Evolutionary conservation across 805 yeast genomes (phyloP).

Genomic region (Teunomyces pallodes): DNA sequence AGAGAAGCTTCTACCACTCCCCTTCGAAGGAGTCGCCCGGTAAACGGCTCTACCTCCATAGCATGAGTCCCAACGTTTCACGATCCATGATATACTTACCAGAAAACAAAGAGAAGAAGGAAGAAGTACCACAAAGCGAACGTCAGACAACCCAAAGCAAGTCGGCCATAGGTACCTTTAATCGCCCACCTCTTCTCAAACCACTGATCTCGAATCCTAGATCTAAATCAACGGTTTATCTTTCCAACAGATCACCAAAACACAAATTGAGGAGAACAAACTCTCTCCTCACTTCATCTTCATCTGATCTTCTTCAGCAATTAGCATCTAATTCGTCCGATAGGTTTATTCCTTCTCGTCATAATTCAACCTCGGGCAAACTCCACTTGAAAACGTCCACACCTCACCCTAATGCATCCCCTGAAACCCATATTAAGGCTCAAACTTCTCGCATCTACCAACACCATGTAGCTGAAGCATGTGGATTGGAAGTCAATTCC

Average conservation of each 20-base stretch:
- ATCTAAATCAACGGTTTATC: conserved; percentile 24
- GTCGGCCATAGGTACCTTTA: neutral
- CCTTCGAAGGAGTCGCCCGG: conserved; percentile 17
- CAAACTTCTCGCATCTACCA: conserved; percentile 61
- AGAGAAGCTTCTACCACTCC: conserved; percentile 7
- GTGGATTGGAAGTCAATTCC: conserved; percentile 81
- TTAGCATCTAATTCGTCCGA: conserved; percentile 25
- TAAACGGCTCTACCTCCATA: conserved; percentile 28
- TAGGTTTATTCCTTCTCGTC: conserved; percentile 44
- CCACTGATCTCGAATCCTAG: conserved; percentile 22
- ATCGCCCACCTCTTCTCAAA: conserved; percentile 8
- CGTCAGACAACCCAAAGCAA: neutral
- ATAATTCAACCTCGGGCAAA: conserved; percentile 39
- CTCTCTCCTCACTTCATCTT: conserved; percentile 27
- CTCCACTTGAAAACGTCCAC: conserved; percentile 28
- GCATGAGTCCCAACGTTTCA: conserved; percentile 37
- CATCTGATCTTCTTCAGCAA: conserved; percentile 26
- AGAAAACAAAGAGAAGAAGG: neutral
- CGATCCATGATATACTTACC: conserved; percentile 23
- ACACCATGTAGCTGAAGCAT: conserved; percentile 87
- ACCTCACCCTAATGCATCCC: conserved; percentile 48
- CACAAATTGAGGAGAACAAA: conserved; percentile 32
- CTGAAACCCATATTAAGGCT: conserved; percentile 53
- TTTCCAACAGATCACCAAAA: conserved; percentile 20
- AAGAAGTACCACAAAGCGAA: neutral